Base-by-base conservation (phyloP, 1,284 basidiomycete genomes). In the Limonomyces culmigenus region DNA sequence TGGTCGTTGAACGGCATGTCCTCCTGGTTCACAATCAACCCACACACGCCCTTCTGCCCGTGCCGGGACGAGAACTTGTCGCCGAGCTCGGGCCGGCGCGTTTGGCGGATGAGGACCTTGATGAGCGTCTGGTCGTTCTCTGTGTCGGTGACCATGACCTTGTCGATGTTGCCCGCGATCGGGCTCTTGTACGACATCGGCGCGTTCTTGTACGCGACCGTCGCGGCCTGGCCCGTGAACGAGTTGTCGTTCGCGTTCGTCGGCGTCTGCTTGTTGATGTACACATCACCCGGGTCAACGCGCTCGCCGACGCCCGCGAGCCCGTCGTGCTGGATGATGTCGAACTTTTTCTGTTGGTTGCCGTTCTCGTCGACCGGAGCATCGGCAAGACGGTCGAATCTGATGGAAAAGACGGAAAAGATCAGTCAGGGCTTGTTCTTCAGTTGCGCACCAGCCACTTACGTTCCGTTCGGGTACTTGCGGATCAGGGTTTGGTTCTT, bases 1-100 rank as follows among this genome's bases (percentile, higher is more conserved):
- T 86, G 78, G 59, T 98, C 93, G 50, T 92, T 96, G 66, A 99
- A 99, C 3, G 95, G 95, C 89, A 99, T 84, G 57, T 99, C 95
- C 49, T 91, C 89, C 52, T 98, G 95, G 47, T 91, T 93, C 36
- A 97, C 93, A 50, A 98, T 98, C 51, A 99, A 59, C 14, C 95
- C 95, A 56, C 92, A 97, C 12, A 98, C 95, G 43, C 95, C 95
- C 59, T 99, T 99, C 59, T 99, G 95, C 30, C 95, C 95, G 55
- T 99, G 95, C 43, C 95, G 67, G 3, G 87, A 92, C 29, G 92
- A 96, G 54, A 99, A 99, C 60, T 99, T 99, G 64, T 99, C 95
- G 3, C 95, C 95, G 8, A 98, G 63, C 51, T 99, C 95, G 18
- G 95, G 95, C 35, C 89, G 68, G 48, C 95, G 72, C 16, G 95